Evolutionary conservation across 2,329 filamentous ascomycete species (phyloP).

Genomic region (Xylaria sp.): DNA sequence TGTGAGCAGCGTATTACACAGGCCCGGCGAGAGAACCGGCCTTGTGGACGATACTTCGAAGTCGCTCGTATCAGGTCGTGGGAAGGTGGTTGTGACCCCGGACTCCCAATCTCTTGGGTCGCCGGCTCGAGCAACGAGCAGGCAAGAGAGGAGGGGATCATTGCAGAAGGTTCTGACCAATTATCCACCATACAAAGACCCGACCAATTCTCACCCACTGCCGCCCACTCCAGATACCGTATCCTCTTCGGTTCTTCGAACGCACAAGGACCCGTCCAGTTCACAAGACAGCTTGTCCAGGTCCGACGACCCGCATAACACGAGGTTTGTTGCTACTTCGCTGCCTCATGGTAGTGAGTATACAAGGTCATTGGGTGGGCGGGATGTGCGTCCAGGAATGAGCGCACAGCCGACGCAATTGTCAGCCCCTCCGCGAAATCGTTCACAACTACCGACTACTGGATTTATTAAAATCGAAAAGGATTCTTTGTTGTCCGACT

Average conservation of each 20-base stretch:
- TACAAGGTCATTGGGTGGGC: constrained; percentile 42
- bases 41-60: constrained; percentile 48
- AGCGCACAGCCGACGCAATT: constrained; percentile 47
- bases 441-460: constrained; percentile 43
- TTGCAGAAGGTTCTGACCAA: constrained; percentile 63
- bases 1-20: constrained; percentile 59
- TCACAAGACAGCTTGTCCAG: constrained; percentile 46
- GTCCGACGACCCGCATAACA: constrained; percentile 27
- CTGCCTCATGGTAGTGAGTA: constrained; percentile 42
- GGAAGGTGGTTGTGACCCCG: constrained; percentile 39
- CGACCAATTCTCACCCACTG: constrained; percentile 56
- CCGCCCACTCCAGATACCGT: constrained; percentile 71
- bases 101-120: constrained; percentile 30
- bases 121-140: constrained; percentile 46
- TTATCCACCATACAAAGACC: constrained; percentile 54
- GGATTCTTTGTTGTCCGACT: constrained; percentile 42
- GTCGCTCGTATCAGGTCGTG: constrained; percentile 46
- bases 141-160: constrained; percentile 61
- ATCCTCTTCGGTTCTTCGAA: constrained; percentile 63
- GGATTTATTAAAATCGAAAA: constrained; percentile 42
- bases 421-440: constrained; percentile 50
- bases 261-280: constrained; percentile 41
- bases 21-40: constrained; percentile 50
- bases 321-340: constrained; percentile 41
- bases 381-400: constrained; percentile 35